phyloP scores from a whole-genome alignment of 192 early-diverging fungal species.

The Entomortierella chlamydospora region DNA sequence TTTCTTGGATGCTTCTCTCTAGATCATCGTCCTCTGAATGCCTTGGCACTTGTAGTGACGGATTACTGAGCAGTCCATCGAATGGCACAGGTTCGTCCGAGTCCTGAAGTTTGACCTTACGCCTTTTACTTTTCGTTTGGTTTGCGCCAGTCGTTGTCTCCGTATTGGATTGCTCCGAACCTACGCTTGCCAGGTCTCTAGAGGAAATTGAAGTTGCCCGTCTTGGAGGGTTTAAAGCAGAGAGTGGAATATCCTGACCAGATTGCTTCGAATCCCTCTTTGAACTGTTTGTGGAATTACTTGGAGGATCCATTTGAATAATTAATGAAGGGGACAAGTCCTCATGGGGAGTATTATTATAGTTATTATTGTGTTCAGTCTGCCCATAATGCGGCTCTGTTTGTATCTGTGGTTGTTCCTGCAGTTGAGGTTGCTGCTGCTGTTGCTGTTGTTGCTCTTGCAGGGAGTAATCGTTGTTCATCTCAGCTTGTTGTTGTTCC shows the following conservation, averaged over 20 bases:
- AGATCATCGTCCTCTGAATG: slow-evolving; percentile 49
- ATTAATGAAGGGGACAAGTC: neutral
- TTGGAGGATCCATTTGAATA: neutral
- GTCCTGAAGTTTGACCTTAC: slow-evolving; percentile 24
- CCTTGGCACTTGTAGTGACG: slow-evolving; percentile 2
- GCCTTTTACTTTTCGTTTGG: neutral
- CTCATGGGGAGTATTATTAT: neutral
- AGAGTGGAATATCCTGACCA: neutral
- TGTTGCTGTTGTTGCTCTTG: slow-evolving; percentile 4
- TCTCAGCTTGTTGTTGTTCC: slow-evolving; percentile 13
- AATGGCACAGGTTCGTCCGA: slow-evolving; percentile 27
- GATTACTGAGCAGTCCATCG: slow-evolving; percentile 6
- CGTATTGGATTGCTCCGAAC: neutral
- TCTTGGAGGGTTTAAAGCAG: neutral
- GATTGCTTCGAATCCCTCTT: neutral
- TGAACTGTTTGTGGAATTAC: neutral
- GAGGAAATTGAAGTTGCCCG: slow-evolving; percentile 5
- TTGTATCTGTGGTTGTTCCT: neutral
- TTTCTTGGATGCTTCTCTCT: slow-evolving; percentile 32
- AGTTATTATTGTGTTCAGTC: neutral
- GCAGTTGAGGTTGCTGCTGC: slow-evolving; percentile 5
- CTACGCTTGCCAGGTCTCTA: slow-evolving; percentile 4
- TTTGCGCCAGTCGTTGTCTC: neutral
- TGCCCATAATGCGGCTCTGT: neutral
- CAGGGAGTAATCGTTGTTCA: slow-evolving; percentile 3